phyloP scores from a whole-genome alignment of 208 protist species.

The Trypanosomatidae sp. region DNA sequence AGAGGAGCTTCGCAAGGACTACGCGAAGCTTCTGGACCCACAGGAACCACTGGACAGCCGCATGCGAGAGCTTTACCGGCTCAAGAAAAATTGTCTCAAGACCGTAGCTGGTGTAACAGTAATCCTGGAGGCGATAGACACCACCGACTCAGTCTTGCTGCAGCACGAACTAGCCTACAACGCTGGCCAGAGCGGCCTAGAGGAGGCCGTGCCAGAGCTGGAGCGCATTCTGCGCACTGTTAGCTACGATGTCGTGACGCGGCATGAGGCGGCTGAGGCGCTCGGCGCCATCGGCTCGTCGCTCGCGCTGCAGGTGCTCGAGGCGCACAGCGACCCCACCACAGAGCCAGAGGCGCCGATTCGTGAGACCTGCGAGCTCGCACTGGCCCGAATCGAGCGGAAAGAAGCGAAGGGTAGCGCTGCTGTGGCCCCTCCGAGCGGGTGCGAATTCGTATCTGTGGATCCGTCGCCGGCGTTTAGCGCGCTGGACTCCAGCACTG shows the following conservation, averaged over 20 bases:
- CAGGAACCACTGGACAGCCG: conserved; percentile 77
- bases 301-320: conserved; percentile 43
- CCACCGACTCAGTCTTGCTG: conserved; percentile 93
- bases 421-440: conserved; percentile 46
- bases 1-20: conserved; percentile 56
- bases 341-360: conserved; percentile 74
- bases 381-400: conserved; percentile 73
- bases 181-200: conserved; percentile 94
- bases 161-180: conserved; percentile 98
- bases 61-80: conserved; percentile 85
- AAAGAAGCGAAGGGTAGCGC: conserved; percentile 50
- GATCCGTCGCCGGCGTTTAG: conserved; percentile 92
- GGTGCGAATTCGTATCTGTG: conserved; percentile 85
- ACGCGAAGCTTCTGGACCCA: conserved; percentile 69
- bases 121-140: conserved; percentile 75
- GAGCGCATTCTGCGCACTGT: conserved; percentile 66
- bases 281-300: conserved; percentile 86
- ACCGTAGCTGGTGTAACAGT: conserved; percentile 50
- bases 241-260: conserved; percentile 93
- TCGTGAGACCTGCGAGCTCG: conserved; percentile 95
- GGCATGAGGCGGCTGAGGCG: conserved; percentile 96
- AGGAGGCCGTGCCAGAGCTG: conserved; percentile 78
- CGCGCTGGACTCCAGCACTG: conserved; percentile 12
- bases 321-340: conserved; percentile 43
- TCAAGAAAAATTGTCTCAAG: conserved; percentile 79